These are phyloP conservation scores for Penicillium sclerotigenum DNA, from an alignment of 2,329 filamentous ascomycete species.

Conservation along the genomic window DNA sequence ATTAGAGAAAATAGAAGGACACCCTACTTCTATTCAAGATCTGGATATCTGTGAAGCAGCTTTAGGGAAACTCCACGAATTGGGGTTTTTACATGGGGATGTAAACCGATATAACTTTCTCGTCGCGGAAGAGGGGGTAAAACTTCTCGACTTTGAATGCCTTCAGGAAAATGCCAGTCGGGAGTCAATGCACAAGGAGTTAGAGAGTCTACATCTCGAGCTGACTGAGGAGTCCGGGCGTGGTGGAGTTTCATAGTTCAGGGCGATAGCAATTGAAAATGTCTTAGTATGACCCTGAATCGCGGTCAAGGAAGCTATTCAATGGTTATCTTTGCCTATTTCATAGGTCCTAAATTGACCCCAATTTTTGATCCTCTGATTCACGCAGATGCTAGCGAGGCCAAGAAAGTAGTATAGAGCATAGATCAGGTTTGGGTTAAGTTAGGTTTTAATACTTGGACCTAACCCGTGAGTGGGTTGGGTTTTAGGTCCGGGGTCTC, in stretches of 20 bases:
- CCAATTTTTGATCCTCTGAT: too few relatives aligned
- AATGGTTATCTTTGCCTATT: too few relatives aligned
- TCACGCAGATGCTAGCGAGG: too few relatives aligned
- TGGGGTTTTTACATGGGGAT: conserved; percentile 35
- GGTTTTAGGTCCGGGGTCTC: too few relatives aligned
- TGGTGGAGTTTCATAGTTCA: conserved; percentile 17
- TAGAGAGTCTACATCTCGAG: conserved; percentile 28
- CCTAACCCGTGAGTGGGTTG: too few relatives aligned
- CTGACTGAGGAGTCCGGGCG: conserved; percentile 33
- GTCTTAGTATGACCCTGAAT: not conserved
- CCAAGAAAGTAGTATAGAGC: too few relatives aligned
- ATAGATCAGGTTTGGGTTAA: too few relatives aligned
- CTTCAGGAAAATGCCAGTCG: conserved; percentile 14
- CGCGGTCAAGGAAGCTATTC: not conserved
- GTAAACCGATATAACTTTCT: conserved; percentile 43
- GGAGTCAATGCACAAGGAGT: conserved; percentile 24
- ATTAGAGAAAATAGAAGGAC: conserved; percentile 34
- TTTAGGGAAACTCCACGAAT: conserved; percentile 18
- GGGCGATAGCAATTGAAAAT: not conserved
- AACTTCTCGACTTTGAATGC: not conserved
- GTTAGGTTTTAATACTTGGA: too few relatives aligned
- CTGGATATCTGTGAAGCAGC: conserved; percentile 20
- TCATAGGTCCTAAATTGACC: too few relatives aligned
- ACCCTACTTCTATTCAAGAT: conserved; percentile 19
- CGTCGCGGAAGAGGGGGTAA: conserved; percentile 10